Base-by-base conservation (phyloP, 2,329 filamentous ascomycete genomes). In the Rhytidhysteron rufulum region DNA sequence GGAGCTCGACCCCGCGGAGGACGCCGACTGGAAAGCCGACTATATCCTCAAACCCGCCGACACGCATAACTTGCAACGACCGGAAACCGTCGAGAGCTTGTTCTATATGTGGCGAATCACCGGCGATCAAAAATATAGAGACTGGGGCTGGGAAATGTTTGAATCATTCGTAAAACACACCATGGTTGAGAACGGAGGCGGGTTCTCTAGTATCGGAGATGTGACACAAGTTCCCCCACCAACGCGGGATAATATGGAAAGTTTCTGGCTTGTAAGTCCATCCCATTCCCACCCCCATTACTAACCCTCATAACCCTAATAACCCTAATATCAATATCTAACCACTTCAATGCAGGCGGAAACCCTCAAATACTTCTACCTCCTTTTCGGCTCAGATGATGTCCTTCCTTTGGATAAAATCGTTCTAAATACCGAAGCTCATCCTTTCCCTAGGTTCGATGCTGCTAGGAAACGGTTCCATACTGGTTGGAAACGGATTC, bases 41-140 rank as follows among this genome's bases (percentile, higher is more conserved):
- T 91, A 85, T 55, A 69, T 80, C 13, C 83, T 98, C 58, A 87
- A 94, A 60, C 54, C 71, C n/a, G 77, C 80, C n/a, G 93, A 98
- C 63, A 72, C 77, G 38, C 93, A 97, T 69, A 98, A 98, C 60
- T 75, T 98, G 24, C 93, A 97, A 67, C 80, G 93, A 22, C 93
- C 93, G 0, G 93, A 98, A 71, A 96, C 93, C 0, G 83, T 96
- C n/a, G 93, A 98, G 70, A 90, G 83, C 44, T 71, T 98, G 45
- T 90, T 98, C 58, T 95, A 97, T 71, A 95, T 98, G 89, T 98
- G 91, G 86, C 84, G 93, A 47, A 95, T 98, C 64, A 98, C 93
- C 1, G 88, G 86, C 19, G 90, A 98, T 47, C 73, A 79, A 29
- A 84, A 82, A 50, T 98, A 98, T 67, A 80, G 93, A 19, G 82